These are phyloP conservation scores for Calycina marina DNA, from an alignment of 2,329 filamentous ascomycete species.

Conservation along the genomic window DNA sequence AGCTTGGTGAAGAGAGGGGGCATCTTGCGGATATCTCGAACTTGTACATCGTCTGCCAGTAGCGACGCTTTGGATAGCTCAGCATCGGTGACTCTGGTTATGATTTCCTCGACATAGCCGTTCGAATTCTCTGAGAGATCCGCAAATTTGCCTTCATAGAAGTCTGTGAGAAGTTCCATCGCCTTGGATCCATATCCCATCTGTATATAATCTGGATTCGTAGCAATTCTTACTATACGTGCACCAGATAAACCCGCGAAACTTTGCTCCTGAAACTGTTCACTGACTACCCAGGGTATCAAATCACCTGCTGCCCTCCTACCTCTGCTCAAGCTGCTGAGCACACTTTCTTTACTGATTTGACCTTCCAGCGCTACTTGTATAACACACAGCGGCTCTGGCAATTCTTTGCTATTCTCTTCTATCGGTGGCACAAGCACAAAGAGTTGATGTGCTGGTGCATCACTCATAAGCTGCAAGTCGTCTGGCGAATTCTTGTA, in stretches of 20 bases:
- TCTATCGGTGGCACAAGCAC: slow-evolving; percentile 79
- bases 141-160: slow-evolving; percentile 88
- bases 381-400: slow-evolving; percentile 87
- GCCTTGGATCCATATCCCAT: slow-evolving; percentile 94
- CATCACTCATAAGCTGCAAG: slow-evolving; percentile 96
- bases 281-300: slow-evolving; percentile 93
- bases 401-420: slow-evolving; percentile 62
- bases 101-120: slow-evolving; percentile 36
- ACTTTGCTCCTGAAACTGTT: slow-evolving; percentile 96
- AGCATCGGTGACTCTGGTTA: slow-evolving; percentile 67
- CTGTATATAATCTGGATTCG: slow-evolving; percentile 79
- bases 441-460: slow-evolving; percentile 89
- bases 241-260: slow-evolving; percentile 90
- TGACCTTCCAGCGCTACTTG: slow-evolving; percentile 90
- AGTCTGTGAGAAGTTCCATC: slow-evolving; percentile 74
- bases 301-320: slow-evolving; percentile 82
- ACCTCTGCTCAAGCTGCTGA: slow-evolving; percentile 78
- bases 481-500: slow-evolving; percentile 99
- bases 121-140: slow-evolving; percentile 61
- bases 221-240: slow-evolving; percentile 84
- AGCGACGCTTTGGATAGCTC: slow-evolving; percentile 66
- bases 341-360: slow-evolving; percentile 83
- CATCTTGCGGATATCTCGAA: slow-evolving; percentile 82
- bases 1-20: slow-evolving; percentile 85
- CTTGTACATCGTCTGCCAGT: slow-evolving; percentile 74